Percentiles rank a stretch among this genome's conserved stretches.
Conservation (phyloP, 805 yeast species). For the Sungouiella thailandica region DNA sequence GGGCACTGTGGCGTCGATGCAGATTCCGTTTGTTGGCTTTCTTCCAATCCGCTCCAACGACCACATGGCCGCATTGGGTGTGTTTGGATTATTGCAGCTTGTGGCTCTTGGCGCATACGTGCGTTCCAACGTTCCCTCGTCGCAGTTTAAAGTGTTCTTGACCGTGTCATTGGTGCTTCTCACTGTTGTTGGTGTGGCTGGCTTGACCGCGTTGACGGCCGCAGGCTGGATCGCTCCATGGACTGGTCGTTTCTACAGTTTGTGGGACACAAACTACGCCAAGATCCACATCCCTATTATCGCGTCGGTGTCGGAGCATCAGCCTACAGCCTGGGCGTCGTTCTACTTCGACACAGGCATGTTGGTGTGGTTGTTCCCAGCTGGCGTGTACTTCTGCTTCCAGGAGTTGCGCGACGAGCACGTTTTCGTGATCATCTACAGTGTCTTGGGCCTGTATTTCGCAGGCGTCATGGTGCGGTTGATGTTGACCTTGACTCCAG, state of each 20-base stretch:
- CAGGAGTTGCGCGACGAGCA: slow-evolving; percentile 89
- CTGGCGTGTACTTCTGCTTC: slow-evolving; percentile 87
- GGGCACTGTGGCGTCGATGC: slow-evolving; percentile 99
- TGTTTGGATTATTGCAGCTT: slow-evolving; percentile 89
- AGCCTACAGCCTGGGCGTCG: slow-evolving; percentile 99
- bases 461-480: slow-evolving; percentile 99
- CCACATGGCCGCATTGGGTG: slow-evolving; percentile 98
- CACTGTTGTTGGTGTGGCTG: slow-evolving; percentile 59
- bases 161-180: slow-evolving; percentile 54
- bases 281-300: slow-evolving; percentile 97
- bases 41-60: slow-evolving; percentile 95
- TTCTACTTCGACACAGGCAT: slow-evolving; percentile 91
- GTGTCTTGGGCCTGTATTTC: slow-evolving; percentile 92
- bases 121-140: slow-evolving; percentile 63
- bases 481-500: slow-evolving; percentile 94
- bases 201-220: slow-evolving; percentile 74
- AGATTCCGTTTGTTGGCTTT: slow-evolving; percentile 97
- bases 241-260: slow-evolving; percentile 98
- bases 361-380: slow-evolving; percentile 97
- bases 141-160: slow-evolving; percentile 68
- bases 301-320: slow-evolving; percentile 98
- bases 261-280: slow-evolving; percentile 98
- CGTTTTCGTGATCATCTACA: slow-evolving; percentile 84
- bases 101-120: slow-evolving; percentile 83
- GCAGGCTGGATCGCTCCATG: slow-evolving; percentile 97